Evolutionary conservation across 495 filamentous ascomycete species (phyloP).

Genomic region (Xylaria curta): DNA sequence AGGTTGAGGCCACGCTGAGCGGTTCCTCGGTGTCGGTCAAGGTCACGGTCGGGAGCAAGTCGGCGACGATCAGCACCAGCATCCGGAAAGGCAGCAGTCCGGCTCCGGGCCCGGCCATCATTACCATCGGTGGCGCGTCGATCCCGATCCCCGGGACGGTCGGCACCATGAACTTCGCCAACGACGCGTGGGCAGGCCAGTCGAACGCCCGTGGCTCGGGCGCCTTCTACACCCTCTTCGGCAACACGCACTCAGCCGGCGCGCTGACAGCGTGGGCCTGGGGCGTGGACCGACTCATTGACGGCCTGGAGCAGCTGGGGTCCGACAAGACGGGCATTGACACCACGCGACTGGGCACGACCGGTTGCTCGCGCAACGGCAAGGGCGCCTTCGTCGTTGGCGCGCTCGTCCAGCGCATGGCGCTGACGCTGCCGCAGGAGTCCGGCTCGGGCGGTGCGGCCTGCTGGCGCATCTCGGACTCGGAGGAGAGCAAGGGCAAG

Average conservation of each 20-base stretch:
- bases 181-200: constrained; percentile 53
- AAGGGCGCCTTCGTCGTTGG: constrained; percentile 61
- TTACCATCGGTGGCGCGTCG: constrained; percentile 52
- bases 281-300: constrained; percentile 59
- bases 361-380: constrained; percentile 61
- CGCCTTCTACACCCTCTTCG: constrained; percentile 58
- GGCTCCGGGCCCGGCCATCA: constrained; percentile 55
- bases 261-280: constrained; percentile 60
- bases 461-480: constrained; percentile 58
- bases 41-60: constrained; percentile 51
- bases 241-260: constrained; percentile 52
- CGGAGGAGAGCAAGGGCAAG: constrained; percentile 48
- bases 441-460: constrained; percentile 56
- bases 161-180: constrained; percentile 56
- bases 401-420: constrained; percentile 57
- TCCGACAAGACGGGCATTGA: constrained; percentile 52
- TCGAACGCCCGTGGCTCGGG: constrained; percentile 50
- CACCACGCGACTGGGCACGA: constrained; percentile 54
- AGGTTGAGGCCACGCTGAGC: constrained; percentile 37
- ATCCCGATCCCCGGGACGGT: constrained; percentile 57
- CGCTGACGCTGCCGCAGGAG: constrained; percentile 60
- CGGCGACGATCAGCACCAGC: constrained; percentile 52
- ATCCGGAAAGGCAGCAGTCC: constrained; percentile 48
- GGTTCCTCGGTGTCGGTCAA: constrained; percentile 49
- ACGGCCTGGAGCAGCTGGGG: constrained; percentile 56